A percentile compares a stretch with the other conserved stretches of the same genome.
phyloP scores from a whole-genome alignment of 306 rosid species.

The Spatholobus suberectus region DNA sequence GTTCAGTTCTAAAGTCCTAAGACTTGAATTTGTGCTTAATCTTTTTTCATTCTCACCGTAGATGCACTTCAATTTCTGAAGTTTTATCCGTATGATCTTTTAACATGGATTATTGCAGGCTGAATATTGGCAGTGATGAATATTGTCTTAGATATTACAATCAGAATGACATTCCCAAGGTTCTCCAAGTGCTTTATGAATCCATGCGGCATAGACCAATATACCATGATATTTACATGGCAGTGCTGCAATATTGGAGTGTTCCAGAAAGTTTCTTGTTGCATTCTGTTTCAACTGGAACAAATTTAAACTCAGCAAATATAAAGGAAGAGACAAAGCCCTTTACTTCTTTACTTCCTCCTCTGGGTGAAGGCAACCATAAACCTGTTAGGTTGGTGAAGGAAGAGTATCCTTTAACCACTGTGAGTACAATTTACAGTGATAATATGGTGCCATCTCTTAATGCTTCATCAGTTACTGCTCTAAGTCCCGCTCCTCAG shows the following conservation, averaged over 20 bases:
- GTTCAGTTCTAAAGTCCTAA: constrained; percentile 17
- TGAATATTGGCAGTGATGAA: constrained; percentile 56
- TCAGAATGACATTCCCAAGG: constrained; percentile 74
- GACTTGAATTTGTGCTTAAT: constrained; percentile 27
- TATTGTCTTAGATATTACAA: constrained; percentile 74
- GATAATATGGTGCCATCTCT: constrained; percentile 47
- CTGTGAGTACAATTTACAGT: constrained; percentile 36
- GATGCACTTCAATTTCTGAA: constrained; percentile 20
- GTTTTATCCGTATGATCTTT: constrained; percentile 41
- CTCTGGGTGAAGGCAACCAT: constrained; percentile 41
- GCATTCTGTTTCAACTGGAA: constrained; percentile 48
- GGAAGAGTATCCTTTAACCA: constrained; percentile 37
- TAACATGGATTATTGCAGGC: constrained; percentile 66
- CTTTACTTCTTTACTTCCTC: constrained; percentile 36
- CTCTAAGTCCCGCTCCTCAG: constrained; percentile 41
- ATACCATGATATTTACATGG: constrained; percentile 68
- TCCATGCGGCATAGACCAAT: constrained; percentile 60
- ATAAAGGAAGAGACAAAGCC: constrained; percentile 43
- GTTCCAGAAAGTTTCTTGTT: constrained; percentile 62
- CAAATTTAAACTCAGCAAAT: constrained; percentile 33
- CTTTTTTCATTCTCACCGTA: constrained; percentile 1
- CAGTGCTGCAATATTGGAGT: constrained; percentile 71
- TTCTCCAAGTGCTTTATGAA: constrained; percentile 68
- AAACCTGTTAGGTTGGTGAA: constrained; percentile 40
- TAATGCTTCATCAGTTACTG: constrained; percentile 37